Evolutionary conservation across 202 grass and related monocot genomes (phyloP).

Genomic region (Setaria italica): DNA sequence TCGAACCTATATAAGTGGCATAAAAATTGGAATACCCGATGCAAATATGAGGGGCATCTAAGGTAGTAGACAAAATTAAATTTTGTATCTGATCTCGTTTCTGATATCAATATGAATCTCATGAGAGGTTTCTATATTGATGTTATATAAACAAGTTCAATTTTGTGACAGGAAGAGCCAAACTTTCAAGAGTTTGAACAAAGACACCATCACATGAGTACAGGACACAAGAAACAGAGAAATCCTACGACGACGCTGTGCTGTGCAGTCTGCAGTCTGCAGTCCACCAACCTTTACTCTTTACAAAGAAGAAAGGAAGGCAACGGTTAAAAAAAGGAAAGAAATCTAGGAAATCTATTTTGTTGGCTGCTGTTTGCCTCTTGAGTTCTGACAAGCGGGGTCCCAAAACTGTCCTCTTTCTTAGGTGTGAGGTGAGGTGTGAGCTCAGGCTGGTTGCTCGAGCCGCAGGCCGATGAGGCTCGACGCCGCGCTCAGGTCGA

Average conservation of each 20-base stretch:
- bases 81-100: no score
- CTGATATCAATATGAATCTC: no score
- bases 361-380: not conserved
- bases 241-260: not conserved
- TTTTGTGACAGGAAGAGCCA: not conserved
- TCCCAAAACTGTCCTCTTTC: constrained; percentile 23
- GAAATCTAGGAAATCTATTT: not conserved
- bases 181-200: constrained; percentile 18
- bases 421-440: not conserved
- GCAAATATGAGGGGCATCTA: no score
- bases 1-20: no score
- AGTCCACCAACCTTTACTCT: not conserved
- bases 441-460: constrained; percentile 22
- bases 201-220: constrained; percentile 11
- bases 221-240: not conserved
- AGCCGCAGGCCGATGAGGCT: constrained; percentile 41
- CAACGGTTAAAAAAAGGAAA: not conserved
- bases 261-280: not conserved
- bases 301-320: not conserved
- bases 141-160: no score
- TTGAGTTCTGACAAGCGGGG: not conserved
- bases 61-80: no score
- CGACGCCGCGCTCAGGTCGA: constrained; percentile 32
- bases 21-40: no score
- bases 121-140: no score